These are phyloP conservation scores for Fusarium sp. DNA, from an alignment of 2,329 filamentous ascomycete species.

Conservation along the genomic window DNA sequence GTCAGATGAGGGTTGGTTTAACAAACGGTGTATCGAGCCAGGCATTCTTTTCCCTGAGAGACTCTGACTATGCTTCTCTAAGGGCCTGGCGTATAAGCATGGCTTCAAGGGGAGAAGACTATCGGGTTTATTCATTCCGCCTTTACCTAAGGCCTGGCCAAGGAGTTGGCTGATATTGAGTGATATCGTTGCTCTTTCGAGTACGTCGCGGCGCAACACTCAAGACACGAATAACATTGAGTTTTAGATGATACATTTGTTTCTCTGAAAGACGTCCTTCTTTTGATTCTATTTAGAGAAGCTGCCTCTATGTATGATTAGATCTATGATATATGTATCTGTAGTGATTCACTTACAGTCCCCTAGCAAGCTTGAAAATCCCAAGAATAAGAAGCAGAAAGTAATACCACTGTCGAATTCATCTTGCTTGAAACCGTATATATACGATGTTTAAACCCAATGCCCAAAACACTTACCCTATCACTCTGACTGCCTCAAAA, in stretches of 20 bases:
- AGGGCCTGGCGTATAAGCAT: background rate
- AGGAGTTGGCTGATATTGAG: background rate
- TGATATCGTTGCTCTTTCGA: background rate
- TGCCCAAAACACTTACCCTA: background rate
- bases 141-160: no score
- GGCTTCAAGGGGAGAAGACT: background rate
- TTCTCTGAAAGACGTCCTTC: background rate
- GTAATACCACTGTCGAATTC: no score
- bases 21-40: slow-evolving; percentile 1
- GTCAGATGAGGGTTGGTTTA: slow-evolving; percentile 32
- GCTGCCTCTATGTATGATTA: background rate
- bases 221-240: background rate
- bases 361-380: background rate
- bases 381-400: background rate
- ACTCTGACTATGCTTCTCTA: background rate
- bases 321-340: background rate
- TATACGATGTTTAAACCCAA: background rate
- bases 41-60: slow-evolving; percentile 16
- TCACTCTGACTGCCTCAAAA: background rate
- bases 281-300: background rate
- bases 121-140: background rate
- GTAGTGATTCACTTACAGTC: background rate
- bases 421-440: background rate
- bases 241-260: background rate
- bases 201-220: background rate